Conservation (phyloP, 2,329 filamentous ascomycete genomes). For the Xylaria sp. region DNA sequence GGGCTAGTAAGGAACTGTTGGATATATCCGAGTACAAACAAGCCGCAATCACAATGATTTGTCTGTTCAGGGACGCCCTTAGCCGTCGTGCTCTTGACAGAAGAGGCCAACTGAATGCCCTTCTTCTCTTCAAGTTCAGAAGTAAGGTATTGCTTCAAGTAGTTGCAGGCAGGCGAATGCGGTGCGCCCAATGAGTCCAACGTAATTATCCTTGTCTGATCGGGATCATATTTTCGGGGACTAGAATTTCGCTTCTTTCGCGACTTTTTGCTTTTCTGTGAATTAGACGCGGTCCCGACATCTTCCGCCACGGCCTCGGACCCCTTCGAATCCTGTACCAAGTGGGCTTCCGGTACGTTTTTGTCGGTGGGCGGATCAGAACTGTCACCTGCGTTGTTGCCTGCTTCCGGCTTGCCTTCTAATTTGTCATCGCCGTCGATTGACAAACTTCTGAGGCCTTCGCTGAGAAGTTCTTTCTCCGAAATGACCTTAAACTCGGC, state of each 20-base stretch:
- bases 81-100: slow-evolving; percentile 56
- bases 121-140: slow-evolving; percentile 65
- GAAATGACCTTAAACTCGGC: background rate
- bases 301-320: slow-evolving; percentile 15
- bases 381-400: slow-evolving; percentile 8
- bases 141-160: slow-evolving; percentile 70
- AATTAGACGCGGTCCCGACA: slow-evolving; percentile 8
- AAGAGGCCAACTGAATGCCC: slow-evolving; percentile 29
- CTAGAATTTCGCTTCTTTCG: slow-evolving; percentile 32
- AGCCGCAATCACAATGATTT: slow-evolving; percentile 84
- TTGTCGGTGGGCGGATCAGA: slow-evolving; percentile 3
- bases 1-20: slow-evolving; percentile 75
- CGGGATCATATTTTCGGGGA: slow-evolving; percentile 41
- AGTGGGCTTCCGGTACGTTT: slow-evolving; percentile 10
- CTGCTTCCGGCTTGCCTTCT: slow-evolving; percentile 19
- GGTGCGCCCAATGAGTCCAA: slow-evolving; percentile 73
- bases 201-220: slow-evolving; percentile 69
- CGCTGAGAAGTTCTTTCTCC: slow-evolving; percentile 20
- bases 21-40: slow-evolving; percentile 81
- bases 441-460: slow-evolving; percentile 28
- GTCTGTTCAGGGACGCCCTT: slow-evolving; percentile 71
- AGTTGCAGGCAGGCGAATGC: slow-evolving; percentile 59
- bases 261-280: slow-evolving; percentile 28
- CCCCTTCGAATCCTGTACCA: slow-evolving; percentile 14
- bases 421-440: slow-evolving; percentile 20